Evolutionary conservation across 140 eudicot genomes (phyloP).

Genomic region (Bidens hawaiensis): DNA sequence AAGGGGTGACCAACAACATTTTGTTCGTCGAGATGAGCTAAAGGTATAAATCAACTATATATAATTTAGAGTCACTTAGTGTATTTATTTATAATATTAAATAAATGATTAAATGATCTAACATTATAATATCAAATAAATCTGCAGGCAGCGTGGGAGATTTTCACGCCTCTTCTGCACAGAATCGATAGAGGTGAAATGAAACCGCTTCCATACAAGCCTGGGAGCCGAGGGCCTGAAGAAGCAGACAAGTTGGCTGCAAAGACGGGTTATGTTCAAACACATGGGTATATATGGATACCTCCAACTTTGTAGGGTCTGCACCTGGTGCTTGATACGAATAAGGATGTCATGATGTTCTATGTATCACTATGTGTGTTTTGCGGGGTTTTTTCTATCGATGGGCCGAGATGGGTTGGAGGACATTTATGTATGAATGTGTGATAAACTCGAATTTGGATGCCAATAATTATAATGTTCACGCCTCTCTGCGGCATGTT

Average conservation of each 20-base stretch:
- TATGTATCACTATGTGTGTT: slow-evolving; percentile 5
- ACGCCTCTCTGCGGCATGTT: no score
- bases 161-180: slow-evolving; percentile 93
- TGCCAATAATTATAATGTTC: slow-evolving; percentile 17
- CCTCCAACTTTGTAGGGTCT: slow-evolving; percentile 67
- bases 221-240: slow-evolving; percentile 85
- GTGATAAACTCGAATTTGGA: slow-evolving; percentile 5
- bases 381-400: not conserved
- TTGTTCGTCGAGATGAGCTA: slow-evolving; percentile 93
- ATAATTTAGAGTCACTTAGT: no score
- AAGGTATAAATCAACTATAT: slow-evolving; percentile 59
- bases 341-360: slow-evolving; percentile 12
- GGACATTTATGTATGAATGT: slow-evolving; percentile 4
- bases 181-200: slow-evolving; percentile 77
- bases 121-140: not conserved
- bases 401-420: not conserved
- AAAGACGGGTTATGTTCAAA: slow-evolving; percentile 77
- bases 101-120: not conserved
- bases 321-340: slow-evolving; percentile 3
- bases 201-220: slow-evolving; percentile 73
- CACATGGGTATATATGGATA: slow-evolving; percentile 91
- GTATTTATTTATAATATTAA: no score
- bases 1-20: slow-evolving; percentile 96
- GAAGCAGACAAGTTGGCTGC: slow-evolving; percentile 74
- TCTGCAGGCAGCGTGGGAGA: slow-evolving; percentile 91